Conservation (phyloP, 177 flowering plant genomes). For the Vitis hybrid region DNA sequence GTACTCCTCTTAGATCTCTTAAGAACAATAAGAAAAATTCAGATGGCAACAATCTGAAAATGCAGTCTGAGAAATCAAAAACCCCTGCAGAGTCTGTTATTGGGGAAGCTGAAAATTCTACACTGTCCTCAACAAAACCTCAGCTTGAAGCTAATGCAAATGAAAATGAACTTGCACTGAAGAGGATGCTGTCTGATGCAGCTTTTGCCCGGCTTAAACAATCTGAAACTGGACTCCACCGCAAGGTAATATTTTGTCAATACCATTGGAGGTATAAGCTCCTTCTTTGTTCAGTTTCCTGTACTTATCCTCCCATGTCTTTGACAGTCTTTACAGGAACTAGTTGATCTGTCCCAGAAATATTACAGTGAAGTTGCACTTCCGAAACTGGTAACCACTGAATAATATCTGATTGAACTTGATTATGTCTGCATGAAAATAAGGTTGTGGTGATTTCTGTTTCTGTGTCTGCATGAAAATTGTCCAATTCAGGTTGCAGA, state of each 20-base stretch:
- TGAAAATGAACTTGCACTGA: constrained; percentile 61
- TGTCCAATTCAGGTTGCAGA: constrained; percentile 77
- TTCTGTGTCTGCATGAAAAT: constrained; percentile 6
- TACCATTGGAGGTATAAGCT: not conserved
- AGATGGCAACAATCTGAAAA: constrained; percentile 37
- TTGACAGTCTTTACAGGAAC: constrained; percentile 76
- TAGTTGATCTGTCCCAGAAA: constrained; percentile 75
- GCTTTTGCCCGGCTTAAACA: constrained; percentile 84
- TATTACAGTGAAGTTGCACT: constrained; percentile 91
- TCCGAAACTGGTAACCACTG: constrained; percentile 78
- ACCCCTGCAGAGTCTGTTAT: constrained; percentile 26
- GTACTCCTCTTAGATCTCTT: constrained; percentile 74
- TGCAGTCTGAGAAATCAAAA: constrained; percentile 33
- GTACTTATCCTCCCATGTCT: constrained; percentile 25
- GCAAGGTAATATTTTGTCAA: constrained; percentile 55
- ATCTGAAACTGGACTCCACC: constrained; percentile 89
- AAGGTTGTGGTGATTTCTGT: constrained; percentile 1
- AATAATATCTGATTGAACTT: constrained; percentile 2
- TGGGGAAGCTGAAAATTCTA: constrained; percentile 40
- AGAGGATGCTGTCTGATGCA: constrained; percentile 56
- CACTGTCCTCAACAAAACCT: constrained; percentile 31
- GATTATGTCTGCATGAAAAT: not conserved
- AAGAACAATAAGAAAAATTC: constrained; percentile 64
- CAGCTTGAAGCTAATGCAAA: constrained; percentile 37
- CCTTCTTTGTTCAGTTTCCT: not conserved